Base-by-base conservation (phyloP, 345 rosid genomes). In the Erodium maritimum region DNA sequence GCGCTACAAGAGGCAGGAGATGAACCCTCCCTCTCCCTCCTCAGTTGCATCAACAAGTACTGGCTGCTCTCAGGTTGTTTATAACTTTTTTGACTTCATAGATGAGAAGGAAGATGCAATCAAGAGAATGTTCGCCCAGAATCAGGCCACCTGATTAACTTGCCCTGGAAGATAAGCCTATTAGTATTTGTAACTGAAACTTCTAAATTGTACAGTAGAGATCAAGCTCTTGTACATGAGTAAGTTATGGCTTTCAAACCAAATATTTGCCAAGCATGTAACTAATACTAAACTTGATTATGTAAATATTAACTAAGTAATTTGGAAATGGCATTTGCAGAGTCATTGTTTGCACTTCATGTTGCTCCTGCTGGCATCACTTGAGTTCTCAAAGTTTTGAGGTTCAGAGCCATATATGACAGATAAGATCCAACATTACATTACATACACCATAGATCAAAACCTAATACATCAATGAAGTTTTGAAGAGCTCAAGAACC, bases 61-160 rank as follows among this genome's bases (percentile, higher is more conserved):
- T 19, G 59, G 58, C 50, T 80, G 76, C 45, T 68, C 77, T 52
- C 71, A 75, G 22, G 69, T 73, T 58, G 18, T 82, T 54, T 73
- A 13, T 46, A 75, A 71, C 69, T 90, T 90, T 54, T 70, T 87
- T 12, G 66, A 85, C 64, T 87, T 90, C 66, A 74, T 86, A 19
- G 95, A 90, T 53, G 77, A 87, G 86, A 90, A 75, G 66, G 97
- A 87, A 71, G 97, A 85, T 65, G 87, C 84, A 50, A 80, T 78
- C 77, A 84, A 82, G 82, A 81, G 72, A 67, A 66, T 78, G 73
- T 80, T 81, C 59, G 65, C 69, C 29, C 69, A 56, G 56, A 68
- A 70, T 52, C 73, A 58, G 57, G 56, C 48, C 42, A 71, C 61
- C 67, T 17, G 71, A 60, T 62, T 62, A 61, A 25, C 59, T 56